Evolutionary conservation across 805 yeast genomes (phyloP).

Genomic region (Spathaspora passalidarum): DNA sequence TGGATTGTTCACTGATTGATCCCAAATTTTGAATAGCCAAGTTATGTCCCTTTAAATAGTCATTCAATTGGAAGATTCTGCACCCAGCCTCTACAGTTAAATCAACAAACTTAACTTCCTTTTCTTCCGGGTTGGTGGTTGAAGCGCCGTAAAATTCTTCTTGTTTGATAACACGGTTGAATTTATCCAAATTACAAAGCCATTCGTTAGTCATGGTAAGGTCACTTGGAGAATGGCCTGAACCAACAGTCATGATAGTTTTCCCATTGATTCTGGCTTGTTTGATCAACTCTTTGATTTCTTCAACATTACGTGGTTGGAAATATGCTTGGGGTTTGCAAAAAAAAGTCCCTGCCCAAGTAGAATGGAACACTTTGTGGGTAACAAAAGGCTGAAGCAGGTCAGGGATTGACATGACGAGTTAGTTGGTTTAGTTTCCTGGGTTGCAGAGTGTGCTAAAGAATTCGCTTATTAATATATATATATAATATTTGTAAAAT

Average conservation of each 20-base stretch:
- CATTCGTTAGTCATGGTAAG: constrained; percentile 85
- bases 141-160: constrained; percentile 44
- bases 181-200: constrained; percentile 81
- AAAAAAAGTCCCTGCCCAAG: constrained; percentile 90
- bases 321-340: constrained; percentile 75
- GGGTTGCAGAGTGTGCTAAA: not conserved
- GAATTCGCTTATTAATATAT: not conserved
- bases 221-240: constrained; percentile 94
- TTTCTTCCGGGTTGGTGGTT: constrained; percentile 12
- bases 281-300: constrained; percentile 63
- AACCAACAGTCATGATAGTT: constrained; percentile 81
- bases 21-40: constrained; percentile 90
- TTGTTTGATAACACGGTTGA: constrained; percentile 52
- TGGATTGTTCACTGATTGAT: constrained; percentile 87
- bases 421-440: too few species aligned
- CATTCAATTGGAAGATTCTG: constrained; percentile 71
- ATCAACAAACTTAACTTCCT: constrained; percentile 68
- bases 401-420: constrained; percentile 33
- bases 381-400: constrained; percentile 33
- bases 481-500: not conserved
- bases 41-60: constrained; percentile 56
- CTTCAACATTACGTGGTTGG: constrained; percentile 72
- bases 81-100: constrained; percentile 94
- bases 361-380: constrained; percentile 47
- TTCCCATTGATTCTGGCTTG: constrained; percentile 57